Percentiles rank a stretch among this genome's conserved stretches.
Conservation (phyloP, 1,284 basidiomycete species). For the Tremellales sp. region DNA sequence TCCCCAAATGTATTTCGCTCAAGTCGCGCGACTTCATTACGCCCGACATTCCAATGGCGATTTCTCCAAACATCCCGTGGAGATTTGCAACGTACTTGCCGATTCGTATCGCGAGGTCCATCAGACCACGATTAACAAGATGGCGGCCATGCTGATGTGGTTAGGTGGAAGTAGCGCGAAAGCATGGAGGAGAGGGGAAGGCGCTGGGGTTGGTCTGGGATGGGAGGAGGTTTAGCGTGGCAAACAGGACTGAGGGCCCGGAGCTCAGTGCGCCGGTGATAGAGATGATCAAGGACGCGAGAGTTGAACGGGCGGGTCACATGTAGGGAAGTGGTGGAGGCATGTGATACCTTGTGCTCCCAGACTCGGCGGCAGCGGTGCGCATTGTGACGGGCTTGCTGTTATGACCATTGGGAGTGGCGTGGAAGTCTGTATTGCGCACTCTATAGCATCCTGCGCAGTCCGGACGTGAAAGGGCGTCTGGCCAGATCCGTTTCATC, state of each 20-base stretch:
- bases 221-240: background rate
- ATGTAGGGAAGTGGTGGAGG: too few relatives aligned
- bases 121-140: background rate
- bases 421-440: too few relatives aligned
- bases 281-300: background rate
- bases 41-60: background rate
- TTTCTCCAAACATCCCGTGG: background rate
- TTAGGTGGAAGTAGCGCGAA: background rate
- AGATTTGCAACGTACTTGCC: background rate
- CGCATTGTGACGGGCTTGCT: too few relatives aligned
- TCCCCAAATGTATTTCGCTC: slow-evolving; percentile 1
- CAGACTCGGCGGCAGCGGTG: too few relatives aligned
- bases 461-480: too few relatives aligned
- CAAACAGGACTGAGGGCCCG: background rate
- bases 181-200: background rate
- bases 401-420: too few relatives aligned
- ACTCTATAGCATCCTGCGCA: too few relatives aligned
- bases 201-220: background rate
- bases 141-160: background rate
- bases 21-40: background rate
- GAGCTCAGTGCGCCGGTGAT: background rate
- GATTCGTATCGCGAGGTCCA: background rate
- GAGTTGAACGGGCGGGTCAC: too few relatives aligned
- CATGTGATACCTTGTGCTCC: too few relatives aligned
- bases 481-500: too few relatives aligned